These are phyloP conservation scores for Penicillium glabrum DNA, from an alignment of 2,329 filamentous ascomycete species.

Conservation along the genomic window DNA sequence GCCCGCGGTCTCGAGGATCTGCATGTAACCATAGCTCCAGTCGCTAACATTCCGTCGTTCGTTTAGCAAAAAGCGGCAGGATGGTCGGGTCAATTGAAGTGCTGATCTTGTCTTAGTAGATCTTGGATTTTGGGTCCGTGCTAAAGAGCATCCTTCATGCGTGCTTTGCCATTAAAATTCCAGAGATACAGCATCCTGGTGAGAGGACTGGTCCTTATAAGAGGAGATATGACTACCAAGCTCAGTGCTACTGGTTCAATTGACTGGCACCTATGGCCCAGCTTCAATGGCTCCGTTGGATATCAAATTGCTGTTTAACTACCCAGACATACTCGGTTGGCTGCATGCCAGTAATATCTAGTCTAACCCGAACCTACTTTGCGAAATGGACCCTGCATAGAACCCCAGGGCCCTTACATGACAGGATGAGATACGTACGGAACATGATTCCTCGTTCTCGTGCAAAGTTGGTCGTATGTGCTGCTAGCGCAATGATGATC, in stretches of 20 bases:
- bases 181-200: not conserved
- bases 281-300: not conserved
- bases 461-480: not conserved
- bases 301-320: too few species aligned
- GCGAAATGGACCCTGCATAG: not conserved
- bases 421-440: not conserved
- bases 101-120: not conserved
- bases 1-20: not conserved
- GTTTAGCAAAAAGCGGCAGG: not conserved
- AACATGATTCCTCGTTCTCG: not conserved
- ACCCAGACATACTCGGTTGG: not conserved
- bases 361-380: not conserved
- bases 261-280: not conserved
- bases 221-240: not conserved
- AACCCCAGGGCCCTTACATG: not conserved
- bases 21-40: not conserved
- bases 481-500: slow-evolving; percentile 1
- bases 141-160: not conserved
- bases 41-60: not conserved
- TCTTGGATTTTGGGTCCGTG: not conserved
- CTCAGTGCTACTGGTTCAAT: not conserved
- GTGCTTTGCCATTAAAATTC: not conserved
- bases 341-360: not conserved
- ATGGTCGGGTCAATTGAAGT: not conserved
- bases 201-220: not conserved